Evolutionary conservation across 1,284 basidiomycete species (phyloP), one percentile per base, ranked within the genome.

Genomic region (Tilletia indica): DNA sequence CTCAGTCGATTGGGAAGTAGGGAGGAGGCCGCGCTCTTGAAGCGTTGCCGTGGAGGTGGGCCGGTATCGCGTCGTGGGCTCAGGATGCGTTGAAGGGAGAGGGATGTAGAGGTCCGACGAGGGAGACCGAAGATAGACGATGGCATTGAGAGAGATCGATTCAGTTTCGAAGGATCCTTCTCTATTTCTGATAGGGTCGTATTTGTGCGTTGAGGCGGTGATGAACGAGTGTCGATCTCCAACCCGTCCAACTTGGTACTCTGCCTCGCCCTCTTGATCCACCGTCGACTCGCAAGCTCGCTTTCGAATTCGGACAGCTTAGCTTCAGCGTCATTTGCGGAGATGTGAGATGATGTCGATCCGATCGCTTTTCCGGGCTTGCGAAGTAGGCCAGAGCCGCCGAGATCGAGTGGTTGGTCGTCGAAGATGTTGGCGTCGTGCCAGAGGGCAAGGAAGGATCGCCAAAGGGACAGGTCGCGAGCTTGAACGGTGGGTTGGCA

Each of bases 351-450:
- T 9, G 14, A 45, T 9, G 42, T 14, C 42, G 42, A 45, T 45
- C 42, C 42, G 42, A 9, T 14, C 9, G 42, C 14, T 9, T 14
- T 45, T 9, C 42, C 42, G 42, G 47, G 47, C 47, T 54, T 54
- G 51, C 19, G 6, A n/a, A 19, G 12, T 54, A 19, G 6, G 51
- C 51, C 51, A 8, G 19, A 19, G 8, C 19, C 51, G 51, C 51
- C 51, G 51, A 54, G 51, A 6, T 54, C 19, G 51, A 54, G 21
- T 11, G 51, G 51, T 25, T 54, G 51, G 51, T 54, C 51, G 51
- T 54, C n/a, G 51, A 54, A 54, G 51, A 54, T 54, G 51, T 54
- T 19, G 8, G 51, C 8, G 16, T 54, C 12, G 51, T 54, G 51
- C 51, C 51, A 54, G 51, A 54, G 51, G 51, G 51, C 12, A 4